Conservation (phyloP, 257 asterid genomes). For the Solanum rostratum region DNA sequence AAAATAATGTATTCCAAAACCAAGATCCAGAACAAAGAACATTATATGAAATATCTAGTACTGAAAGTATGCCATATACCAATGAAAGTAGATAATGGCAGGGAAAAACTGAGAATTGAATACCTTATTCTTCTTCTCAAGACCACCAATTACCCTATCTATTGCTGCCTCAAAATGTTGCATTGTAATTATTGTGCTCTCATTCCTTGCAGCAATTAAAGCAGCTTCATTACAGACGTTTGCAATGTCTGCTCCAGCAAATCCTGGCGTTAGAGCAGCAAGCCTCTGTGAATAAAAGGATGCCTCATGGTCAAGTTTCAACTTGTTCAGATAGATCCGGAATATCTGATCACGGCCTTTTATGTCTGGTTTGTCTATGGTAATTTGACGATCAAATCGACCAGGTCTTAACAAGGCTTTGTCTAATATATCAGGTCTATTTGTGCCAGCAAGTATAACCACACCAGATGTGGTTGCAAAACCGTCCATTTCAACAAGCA, state of each 20-base stretch:
- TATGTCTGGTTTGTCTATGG: slow-evolving; percentile 78
- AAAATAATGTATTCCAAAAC: not conserved
- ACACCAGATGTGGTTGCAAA: slow-evolving; percentile 83
- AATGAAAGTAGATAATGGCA: not conserved
- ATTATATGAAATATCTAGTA: not conserved
- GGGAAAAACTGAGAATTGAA: not conserved
- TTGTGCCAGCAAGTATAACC: slow-evolving; percentile 89
- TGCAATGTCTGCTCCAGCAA: slow-evolving; percentile 96
- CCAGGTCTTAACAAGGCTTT: slow-evolving; percentile 88
- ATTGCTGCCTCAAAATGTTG: slow-evolving; percentile 87
- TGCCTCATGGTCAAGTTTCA: slow-evolving; percentile 67
- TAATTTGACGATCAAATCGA: slow-evolving; percentile 84
- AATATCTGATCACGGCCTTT: slow-evolving; percentile 91
- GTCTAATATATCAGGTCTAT: slow-evolving; percentile 82
- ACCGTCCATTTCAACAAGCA: slow-evolving; percentile 96
- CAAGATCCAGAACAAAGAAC: not conserved
- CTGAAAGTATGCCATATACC: not conserved
- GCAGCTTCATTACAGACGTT: slow-evolving; percentile 97
- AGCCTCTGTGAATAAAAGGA: slow-evolving; percentile 72
- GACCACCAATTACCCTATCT: slow-evolving; percentile 89
- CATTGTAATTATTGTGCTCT: slow-evolving; percentile 37
- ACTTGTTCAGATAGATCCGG: slow-evolving; percentile 32
- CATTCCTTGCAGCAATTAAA: slow-evolving; percentile 72
- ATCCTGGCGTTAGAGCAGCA: slow-evolving; percentile 92
- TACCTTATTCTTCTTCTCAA: slow-evolving; percentile 85